These are phyloP conservation scores for Ascodesmis nigricans DNA, from an alignment of 495 filamentous ascomycete genomes.

Conservation along the genomic window DNA sequence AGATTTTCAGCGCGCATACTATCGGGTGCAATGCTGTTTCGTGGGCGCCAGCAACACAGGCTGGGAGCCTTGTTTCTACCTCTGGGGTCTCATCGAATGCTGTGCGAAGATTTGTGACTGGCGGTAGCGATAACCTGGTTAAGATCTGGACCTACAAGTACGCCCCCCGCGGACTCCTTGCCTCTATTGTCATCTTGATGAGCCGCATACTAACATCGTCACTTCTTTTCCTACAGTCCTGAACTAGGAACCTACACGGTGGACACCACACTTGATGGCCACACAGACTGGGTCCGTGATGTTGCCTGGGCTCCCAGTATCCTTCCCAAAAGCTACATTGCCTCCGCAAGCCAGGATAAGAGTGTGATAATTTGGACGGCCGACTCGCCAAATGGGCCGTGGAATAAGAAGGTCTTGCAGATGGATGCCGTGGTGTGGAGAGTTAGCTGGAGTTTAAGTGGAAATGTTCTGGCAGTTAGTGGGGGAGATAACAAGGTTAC, in stretches of 20 bases:
- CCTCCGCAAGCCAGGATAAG: slow-evolving; percentile 83
- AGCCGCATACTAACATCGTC: neutral
- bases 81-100: slow-evolving; percentile 38
- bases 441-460: slow-evolving; percentile 92
- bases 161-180: neutral
- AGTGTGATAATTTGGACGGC: slow-evolving; percentile 88
- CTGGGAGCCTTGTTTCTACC: slow-evolving; percentile 46
- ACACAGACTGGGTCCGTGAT: slow-evolving; percentile 94
- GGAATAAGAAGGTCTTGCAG: slow-evolving; percentile 59
- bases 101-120: slow-evolving; percentile 66
- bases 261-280: slow-evolving; percentile 39
- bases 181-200: too few relatives aligned
- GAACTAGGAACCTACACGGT: slow-evolving; percentile 34
- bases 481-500: slow-evolving; percentile 93
- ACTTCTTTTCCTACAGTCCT: slow-evolving; percentile 22
- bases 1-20: slow-evolving; percentile 76
- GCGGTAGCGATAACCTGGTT: slow-evolving; percentile 76
- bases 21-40: slow-evolving; percentile 84
- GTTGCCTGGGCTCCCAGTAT: slow-evolving; percentile 92
- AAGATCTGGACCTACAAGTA: slow-evolving; percentile 58
- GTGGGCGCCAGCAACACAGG: slow-evolving; percentile 68
- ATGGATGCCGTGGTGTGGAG: slow-evolving; percentile 86
- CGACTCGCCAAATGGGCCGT: slow-evolving; percentile 39
- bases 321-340: slow-evolving; percentile 85
- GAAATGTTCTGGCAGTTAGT: slow-evolving; percentile 85